Base-by-base conservation (phyloP, 495 filamentous ascomycete genomes). In the Physcia stellaris region DNA sequence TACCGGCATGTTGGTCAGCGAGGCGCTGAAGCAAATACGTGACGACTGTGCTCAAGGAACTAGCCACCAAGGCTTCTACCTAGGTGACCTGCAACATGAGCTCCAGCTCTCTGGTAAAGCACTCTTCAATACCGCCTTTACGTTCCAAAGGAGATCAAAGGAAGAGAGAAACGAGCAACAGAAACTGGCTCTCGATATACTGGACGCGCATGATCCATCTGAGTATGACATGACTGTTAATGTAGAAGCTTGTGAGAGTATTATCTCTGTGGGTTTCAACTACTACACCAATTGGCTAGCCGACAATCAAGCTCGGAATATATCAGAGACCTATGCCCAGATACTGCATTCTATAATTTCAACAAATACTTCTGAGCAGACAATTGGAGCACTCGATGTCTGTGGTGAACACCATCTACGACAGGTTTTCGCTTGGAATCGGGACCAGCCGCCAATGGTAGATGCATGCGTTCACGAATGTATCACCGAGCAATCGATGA, bases 191-290 rank as follows among this genome's bases (percentile, higher is more conserved):
- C 41, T 43, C 18, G 46, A 48, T 27, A 24, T 48, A 6, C 18
- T 48, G 22, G 23, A 43, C 4, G 46, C 46, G 15, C 26, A 44
- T 18, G 46, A 48, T 48, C 46, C 46, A 38, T 68, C 58, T 54
- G 12, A 64, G 11, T 79, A 72, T 46, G 65, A 70, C 20, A 56
- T 76, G n/a, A 61, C 68, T 21, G 66, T 73, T 19, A 70, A 73
- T 26, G 73, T 72, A 23, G 67, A 73, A 32, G 63, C 76, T 17
- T 59, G 57, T 9, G 45, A 50, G 5, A 41, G 54, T 5, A 46
- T 46, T 9, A 54, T 50, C 1, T 55, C 54, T 13, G 52, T 68
- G 15, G 48, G 49, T 10, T 64, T 68, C 48, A 54, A 48, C 32
- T 68, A 62, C 42, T 59, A 57, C 23, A 51, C 55, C 6, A 49